Evolutionary conservation across 805 yeast species (phyloP), one percentile per base, ranked within the genome.

Genomic region (Diddensiella caesifluorescens): DNA sequence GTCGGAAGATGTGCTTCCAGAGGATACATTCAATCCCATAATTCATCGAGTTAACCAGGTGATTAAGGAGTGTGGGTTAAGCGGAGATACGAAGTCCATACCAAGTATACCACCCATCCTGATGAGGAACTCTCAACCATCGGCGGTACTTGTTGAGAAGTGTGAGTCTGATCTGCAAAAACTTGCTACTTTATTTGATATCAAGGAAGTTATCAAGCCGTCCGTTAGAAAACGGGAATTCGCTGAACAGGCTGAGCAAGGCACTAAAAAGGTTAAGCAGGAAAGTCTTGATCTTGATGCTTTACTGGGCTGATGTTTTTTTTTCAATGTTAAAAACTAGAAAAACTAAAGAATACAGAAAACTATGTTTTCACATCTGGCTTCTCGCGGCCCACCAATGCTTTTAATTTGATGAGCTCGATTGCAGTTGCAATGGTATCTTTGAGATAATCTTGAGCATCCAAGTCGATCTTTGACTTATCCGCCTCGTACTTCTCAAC

Each of bases 281-380:
- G 32, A 39, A 4, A 42, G 26, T n/a, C 28, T 52, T 12, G 49
- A 52, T 38, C 25, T 52, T 2, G 53, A 48, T 16, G 42, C 55
- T 44, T 54, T 52, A 46, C 26, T 51, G 19, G 47, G 40, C 3
- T 29, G 16, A 15, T 33, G 21, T 7, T 18, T 32, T 32, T 32
- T 16, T 13, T 13, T 16, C 13, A 7, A 32, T 16, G 6, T 15
- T 32, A 32, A 12, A 32, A 16, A 20, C 15, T 16, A 16, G 19
- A 12, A 7, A 29, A 9, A 29, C 7, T n/a, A n/a, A n/a, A n/a
- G n/a, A n/a, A n/a, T n/a, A n/a, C n/a, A n/a, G n/a, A n/a, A n/a
- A 7, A 29, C 32, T 62, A 88, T 19, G 97, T 90, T 60, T 73
- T 79, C 45, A 90, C 98, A 56, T 86, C 90, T 22, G 98, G 98